phyloP scores from a whole-genome alignment of 176 grass and related monocot genomes.

The Otatea glauca region DNA sequence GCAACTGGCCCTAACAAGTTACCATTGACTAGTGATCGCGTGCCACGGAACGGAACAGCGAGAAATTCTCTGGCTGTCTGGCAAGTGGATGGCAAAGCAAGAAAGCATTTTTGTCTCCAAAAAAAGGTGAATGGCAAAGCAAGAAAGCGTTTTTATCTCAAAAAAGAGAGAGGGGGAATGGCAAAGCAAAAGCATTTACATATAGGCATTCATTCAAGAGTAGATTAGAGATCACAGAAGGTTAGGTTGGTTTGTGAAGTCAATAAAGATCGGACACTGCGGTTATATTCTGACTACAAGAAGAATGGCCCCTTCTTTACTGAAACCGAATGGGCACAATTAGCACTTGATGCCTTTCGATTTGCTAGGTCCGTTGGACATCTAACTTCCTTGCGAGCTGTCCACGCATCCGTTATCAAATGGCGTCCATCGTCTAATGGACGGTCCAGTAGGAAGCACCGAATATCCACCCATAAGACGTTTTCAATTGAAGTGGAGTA shows the following conservation, averaged over 20 bases:
- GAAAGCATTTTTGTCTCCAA: not conserved
- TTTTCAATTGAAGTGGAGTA: not conserved
- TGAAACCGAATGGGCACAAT: not conserved
- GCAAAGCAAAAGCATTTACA: not conserved
- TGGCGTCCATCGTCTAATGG: not conserved
- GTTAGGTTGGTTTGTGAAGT: not conserved
- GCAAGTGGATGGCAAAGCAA: not conserved
- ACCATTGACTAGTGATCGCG: not conserved
- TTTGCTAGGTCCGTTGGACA: not conserved
- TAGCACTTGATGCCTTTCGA: too few relatives aligned
- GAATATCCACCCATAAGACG: not conserved
- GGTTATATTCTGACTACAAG: not conserved
- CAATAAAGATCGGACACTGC: not conserved
- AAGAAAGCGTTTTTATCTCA: not conserved
- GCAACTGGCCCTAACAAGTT: not conserved
- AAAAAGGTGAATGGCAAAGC: not conserved
- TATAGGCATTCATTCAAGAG: not conserved
- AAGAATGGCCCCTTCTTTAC: not conserved
- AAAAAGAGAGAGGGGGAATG: not conserved
- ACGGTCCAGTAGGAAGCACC: not conserved
- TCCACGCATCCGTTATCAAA: not conserved
- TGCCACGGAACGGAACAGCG: not conserved
- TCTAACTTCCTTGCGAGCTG: not conserved
- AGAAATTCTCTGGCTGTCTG: not conserved
- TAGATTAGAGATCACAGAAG: not conserved